Conservation (phyloP, 345 rosid genomes). For the Diplotaxis tenuifolia region DNA sequence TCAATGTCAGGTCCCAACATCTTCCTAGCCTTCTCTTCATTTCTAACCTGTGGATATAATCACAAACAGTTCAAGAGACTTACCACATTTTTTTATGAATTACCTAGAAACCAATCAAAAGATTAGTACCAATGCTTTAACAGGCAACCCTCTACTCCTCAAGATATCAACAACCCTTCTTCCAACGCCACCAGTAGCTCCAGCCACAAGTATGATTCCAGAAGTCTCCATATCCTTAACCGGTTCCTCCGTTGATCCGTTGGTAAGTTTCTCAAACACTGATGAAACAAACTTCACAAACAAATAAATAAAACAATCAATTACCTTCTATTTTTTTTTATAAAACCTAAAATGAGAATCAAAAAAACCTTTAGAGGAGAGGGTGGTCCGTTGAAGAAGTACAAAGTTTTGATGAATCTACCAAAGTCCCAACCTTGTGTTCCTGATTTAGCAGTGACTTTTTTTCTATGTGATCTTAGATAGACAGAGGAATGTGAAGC, state of each 20-base stretch:
- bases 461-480: constrained; percentile 33
- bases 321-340: not conserved
- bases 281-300: constrained; percentile 61
- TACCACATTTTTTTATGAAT: not conserved
- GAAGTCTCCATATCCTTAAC: constrained; percentile 50
- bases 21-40: constrained; percentile 82
- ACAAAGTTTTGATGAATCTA: constrained; percentile 74
- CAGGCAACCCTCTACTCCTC: constrained; percentile 62
- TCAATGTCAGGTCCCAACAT: constrained; percentile 78
- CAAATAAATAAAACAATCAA: constrained; percentile 28
- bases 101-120: not conserved
- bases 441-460: constrained; percentile 1
- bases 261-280: constrained; percentile 57
- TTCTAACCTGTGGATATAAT: constrained; percentile 58
- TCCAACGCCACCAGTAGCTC: constrained; percentile 98
- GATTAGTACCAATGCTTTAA: constrained; percentile 63
- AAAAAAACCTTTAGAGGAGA: constrained; percentile 72
- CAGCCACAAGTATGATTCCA: constrained; percentile 70
- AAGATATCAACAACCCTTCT: constrained; percentile 73
- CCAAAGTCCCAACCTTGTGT: constrained; percentile 85
- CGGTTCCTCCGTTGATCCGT: constrained; percentile 48
- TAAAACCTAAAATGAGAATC: not conserved
- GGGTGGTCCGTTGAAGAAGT: constrained; percentile 82
- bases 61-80: not conserved
- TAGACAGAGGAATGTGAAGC: constrained; percentile 34